Evolutionary conservation across 306 rosid species (phyloP).

Genomic region (Quercus mongolica): DNA sequence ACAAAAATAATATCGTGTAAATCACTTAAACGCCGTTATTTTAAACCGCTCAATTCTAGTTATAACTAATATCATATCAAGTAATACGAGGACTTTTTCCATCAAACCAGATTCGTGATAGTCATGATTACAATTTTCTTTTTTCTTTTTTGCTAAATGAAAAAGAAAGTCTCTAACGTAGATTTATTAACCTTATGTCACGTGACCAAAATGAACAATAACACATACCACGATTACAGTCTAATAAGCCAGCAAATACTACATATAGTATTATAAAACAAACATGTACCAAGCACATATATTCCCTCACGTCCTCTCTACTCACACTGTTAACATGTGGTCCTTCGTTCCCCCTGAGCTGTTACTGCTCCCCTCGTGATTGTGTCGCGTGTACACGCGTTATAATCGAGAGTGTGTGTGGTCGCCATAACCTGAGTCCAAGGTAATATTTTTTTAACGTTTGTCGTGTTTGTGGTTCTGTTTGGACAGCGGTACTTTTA

Average conservation of each 20-base stretch:
- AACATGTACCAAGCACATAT: too few relatives aligned
- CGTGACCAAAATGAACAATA: fast-evolving
- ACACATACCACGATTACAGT: too few relatives aligned
- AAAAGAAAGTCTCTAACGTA: too few relatives aligned
- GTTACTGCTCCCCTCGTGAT: not conserved
- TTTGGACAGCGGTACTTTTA: not conserved
- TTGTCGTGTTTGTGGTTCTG: constrained; percentile 2
- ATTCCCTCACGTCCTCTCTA: not conserved
- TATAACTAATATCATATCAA: too few relatives aligned
- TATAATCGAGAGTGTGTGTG: not conserved
- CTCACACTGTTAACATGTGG: not conserved
- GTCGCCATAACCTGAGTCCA: not conserved
- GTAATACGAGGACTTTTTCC: too few relatives aligned
- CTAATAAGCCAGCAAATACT: too few relatives aligned
- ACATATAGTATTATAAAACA: too few relatives aligned
- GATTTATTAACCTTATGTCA: fast-evolving
- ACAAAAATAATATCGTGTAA: too few relatives aligned
- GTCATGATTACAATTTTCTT: too few relatives aligned
- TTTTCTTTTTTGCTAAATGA: too few relatives aligned
- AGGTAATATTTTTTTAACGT: not conserved
- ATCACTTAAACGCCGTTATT: too few relatives aligned
- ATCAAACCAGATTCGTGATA: too few relatives aligned
- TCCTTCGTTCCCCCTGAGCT: not conserved
- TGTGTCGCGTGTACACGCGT: not conserved
- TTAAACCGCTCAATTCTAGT: fast-evolving